Conservation (phyloP, 1,284 basidiomycete species). For the Nidula niveotomentosa region DNA sequence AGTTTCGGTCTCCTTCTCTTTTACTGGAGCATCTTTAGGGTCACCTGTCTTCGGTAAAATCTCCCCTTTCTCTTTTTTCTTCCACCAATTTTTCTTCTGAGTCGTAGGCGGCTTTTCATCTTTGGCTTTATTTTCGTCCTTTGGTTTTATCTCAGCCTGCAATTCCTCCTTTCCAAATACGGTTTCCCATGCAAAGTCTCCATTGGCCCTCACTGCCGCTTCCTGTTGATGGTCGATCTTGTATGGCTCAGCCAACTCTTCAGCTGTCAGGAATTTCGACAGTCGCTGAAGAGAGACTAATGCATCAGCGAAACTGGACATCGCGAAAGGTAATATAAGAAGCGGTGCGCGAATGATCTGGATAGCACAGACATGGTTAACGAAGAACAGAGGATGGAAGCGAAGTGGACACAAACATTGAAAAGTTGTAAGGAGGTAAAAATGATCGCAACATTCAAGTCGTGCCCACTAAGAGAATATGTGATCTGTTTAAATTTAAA, state of each 20-base stretch:
- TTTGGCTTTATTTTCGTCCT: neutral
- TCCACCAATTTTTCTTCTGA: neutral
- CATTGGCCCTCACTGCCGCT: slow-evolving; percentile 45
- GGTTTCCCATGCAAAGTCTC: slow-evolving; percentile 59
- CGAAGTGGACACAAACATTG: slow-evolving; percentile 47
- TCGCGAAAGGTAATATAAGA: slow-evolving; percentile 34
- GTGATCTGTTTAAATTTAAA: slow-evolving; percentile 50
- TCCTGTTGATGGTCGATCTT: slow-evolving; percentile 32
- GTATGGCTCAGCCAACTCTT: slow-evolving; percentile 45
- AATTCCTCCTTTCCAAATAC: slow-evolving; percentile 14
- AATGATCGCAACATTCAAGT: slow-evolving; percentile 67
- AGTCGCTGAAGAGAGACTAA: slow-evolving; percentile 51
- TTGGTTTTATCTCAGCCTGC: neutral
- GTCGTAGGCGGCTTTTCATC: neutral
- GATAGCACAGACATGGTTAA: neutral
- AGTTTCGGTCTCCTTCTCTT: slow-evolving; percentile 5
- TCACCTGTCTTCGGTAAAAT: too few species aligned
- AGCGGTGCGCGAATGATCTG: slow-evolving; percentile 37
- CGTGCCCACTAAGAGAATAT: slow-evolving; percentile 65
- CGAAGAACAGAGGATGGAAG: neutral
- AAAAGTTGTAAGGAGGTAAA: slow-evolving; percentile 78
- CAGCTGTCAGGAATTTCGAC: slow-evolving; percentile 46
- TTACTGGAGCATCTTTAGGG: neutral
- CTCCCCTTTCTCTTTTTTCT: neutral
- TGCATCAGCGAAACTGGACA: slow-evolving; percentile 42